Base-by-base conservation (phyloP, 176 grass and related monocot species). In the Hordeum marinum region DNA sequence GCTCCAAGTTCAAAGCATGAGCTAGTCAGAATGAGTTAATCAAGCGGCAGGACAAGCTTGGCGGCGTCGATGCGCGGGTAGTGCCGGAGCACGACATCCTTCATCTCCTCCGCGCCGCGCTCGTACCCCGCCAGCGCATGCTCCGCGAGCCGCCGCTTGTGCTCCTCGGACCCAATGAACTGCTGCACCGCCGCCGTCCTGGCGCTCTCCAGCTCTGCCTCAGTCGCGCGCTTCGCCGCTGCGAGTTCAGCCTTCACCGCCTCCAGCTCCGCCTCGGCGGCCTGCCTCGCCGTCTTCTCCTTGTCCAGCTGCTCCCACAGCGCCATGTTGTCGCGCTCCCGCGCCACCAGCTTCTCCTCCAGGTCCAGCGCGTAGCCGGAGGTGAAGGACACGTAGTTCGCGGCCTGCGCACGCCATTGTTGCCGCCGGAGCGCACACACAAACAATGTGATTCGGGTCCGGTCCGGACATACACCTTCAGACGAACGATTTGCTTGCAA, bases 61-160 rank as follows among this genome's bases (percentile, higher is more conserved):
- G 68, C 35, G 68, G 25, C 70, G 82, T 85, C 76, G 35, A 89
- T n/a, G 25, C 12, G 20, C 2, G 67, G 76, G 25, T 78, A 15
- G 1, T 61, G 34, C 48, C 23, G 7, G 57, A 89, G 76, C 5
- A 36, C 82, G 68, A 68, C 68, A 46, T 35, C 46, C 82, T 75
- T 89, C 82, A 85, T 85, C 60, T 89, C 60, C 68, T 59, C 76
- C 59, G 55, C 8, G 76, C 82, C 81, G 12, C 45, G 18, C 66
- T 74, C 57, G 34, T 88, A 88, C 8, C 25, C 35, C 13, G 23
- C 10, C 46, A 59, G 46, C 20, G 60, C 85, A 48, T 43, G 75
- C 81, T 63, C 57, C 8, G 14, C 65, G 6, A 88, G 63, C 82
- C 29, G n/a, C 20, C 40, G 39, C 40, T 2, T 45, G 69, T 72